Evolutionary conservation across 2,329 filamentous ascomycete species (phyloP).

Genomic region (Aureobasidium sp.): DNA sequence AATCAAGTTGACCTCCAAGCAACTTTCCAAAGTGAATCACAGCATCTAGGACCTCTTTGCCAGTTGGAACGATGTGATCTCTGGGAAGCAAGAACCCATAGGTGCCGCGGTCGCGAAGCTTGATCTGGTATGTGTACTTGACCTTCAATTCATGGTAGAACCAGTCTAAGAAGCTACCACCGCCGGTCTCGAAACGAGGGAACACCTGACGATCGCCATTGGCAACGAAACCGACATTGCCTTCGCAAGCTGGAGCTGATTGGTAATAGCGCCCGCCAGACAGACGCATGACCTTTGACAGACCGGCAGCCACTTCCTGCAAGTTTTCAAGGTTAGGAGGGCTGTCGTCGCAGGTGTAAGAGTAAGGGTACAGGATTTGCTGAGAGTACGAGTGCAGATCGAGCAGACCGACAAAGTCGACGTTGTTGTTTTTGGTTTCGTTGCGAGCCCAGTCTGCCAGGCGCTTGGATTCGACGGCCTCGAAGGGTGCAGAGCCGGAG

Average conservation of each 20-base stretch:
- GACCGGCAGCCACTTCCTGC: slow-evolving; percentile 77
- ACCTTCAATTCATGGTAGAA: slow-evolving; percentile 85
- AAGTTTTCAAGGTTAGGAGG: slow-evolving; percentile 88
- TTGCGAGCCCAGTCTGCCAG: slow-evolving; percentile 79
- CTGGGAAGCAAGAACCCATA: slow-evolving; percentile 89
- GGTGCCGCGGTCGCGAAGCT: slow-evolving; percentile 84
- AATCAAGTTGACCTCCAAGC: slow-evolving; percentile 47
- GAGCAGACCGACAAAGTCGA: slow-evolving; percentile 73
- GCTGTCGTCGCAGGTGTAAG: slow-evolving; percentile 68
- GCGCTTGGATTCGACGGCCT: slow-evolving; percentile 68
- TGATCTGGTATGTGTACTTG: slow-evolving; percentile 86
- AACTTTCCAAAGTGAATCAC: slow-evolving; percentile 80
- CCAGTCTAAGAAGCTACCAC: slow-evolving; percentile 86
- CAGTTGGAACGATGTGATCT: slow-evolving; percentile 80
- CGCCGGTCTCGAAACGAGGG: slow-evolving; percentile 62
- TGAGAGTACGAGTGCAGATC: slow-evolving; percentile 95
- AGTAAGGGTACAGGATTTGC: slow-evolving; percentile 87
- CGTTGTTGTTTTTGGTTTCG: slow-evolving; percentile 62
- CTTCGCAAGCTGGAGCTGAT: slow-evolving; percentile 80
- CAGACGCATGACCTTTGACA: slow-evolving; percentile 83
- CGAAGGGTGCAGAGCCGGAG: slow-evolving; percentile 74
- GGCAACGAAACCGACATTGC: slow-evolving; percentile 49
- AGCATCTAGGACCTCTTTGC: slow-evolving; percentile 78
- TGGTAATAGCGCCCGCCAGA: slow-evolving; percentile 49
- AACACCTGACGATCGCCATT: slow-evolving; percentile 32